A percentile compares a stretch with the other conserved stretches of the same genome.
These are phyloP conservation scores for Dysphania ambrosioides DNA, from an alignment of 148 eudicot genomes.

Conservation along the genomic window DNA sequence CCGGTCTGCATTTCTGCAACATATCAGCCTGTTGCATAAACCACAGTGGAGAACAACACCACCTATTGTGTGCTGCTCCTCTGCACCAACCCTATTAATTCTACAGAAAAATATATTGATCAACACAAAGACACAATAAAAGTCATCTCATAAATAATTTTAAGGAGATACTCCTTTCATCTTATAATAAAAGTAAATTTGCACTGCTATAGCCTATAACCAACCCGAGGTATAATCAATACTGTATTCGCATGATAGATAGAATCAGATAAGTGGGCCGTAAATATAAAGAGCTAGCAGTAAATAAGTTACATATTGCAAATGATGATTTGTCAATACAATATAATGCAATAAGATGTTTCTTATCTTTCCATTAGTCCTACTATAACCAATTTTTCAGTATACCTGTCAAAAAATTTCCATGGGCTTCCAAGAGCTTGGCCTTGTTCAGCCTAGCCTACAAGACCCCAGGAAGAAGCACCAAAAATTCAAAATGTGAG, in stretches of 20 bases:
- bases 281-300: background rate
- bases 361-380: background rate
- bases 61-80: constrained; percentile 51
- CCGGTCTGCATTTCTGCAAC: constrained; percentile 80
- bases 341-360: background rate
- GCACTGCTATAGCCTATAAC: background rate
- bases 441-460: constrained; percentile 81
- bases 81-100: constrained; percentile 50
- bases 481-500: background rate
- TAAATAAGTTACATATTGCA: background rate
- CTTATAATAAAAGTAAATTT: background rate
- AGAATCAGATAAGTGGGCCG: background rate
- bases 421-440: constrained; percentile 89
- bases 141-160: constrained; percentile 4
- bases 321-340: background rate
- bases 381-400: background rate
- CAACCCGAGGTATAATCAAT: background rate
- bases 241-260: background rate
- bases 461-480: constrained; percentile 13
- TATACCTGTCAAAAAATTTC: constrained; percentile 76
- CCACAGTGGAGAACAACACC: constrained; percentile 64
- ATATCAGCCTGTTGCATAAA: constrained; percentile 71
- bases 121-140: background rate
- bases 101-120: constrained; percentile 30
- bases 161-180: background rate